A percentile compares a stretch with the other conserved stretches of the same genome.
These are phyloP conservation scores for Neocucurbitaria cava DNA, from an alignment of 2,329 filamentous ascomycete species.

Conservation along the genomic window DNA sequence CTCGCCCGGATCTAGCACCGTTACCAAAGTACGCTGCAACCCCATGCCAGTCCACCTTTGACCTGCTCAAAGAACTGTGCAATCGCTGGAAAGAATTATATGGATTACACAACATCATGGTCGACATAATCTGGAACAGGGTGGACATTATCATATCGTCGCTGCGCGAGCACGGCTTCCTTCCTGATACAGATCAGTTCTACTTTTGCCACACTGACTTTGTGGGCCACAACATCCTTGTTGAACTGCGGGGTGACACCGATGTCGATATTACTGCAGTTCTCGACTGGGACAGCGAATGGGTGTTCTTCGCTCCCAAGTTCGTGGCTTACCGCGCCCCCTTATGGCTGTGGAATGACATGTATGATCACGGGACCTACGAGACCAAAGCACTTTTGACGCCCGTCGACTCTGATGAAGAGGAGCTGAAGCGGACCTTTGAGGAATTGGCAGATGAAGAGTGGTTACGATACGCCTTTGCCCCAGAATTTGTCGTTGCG, in stretches of 20 bases:
- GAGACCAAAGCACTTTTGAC: constrained; percentile 19
- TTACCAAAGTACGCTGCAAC: not conserved
- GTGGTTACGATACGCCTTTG: constrained; percentile 29
- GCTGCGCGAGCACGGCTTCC: constrained; percentile 12
- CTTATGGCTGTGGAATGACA: constrained; percentile 23
- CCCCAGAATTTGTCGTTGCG: constrained; percentile 23
- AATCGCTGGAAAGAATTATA: not conserved
- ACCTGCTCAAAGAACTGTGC: not conserved
- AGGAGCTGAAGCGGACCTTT: constrained; percentile 10
- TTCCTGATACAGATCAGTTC: constrained; percentile 15
- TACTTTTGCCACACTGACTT: constrained; percentile 20
- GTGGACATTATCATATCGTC: constrained; percentile 10
- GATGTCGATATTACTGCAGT: constrained; percentile 24
- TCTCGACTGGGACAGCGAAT: constrained; percentile 29
- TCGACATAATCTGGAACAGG: constrained; percentile 2
- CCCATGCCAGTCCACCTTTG: not conserved
- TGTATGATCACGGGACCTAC: not conserved
- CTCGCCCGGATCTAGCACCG: not conserved
- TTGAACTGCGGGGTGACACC: constrained; percentile 9
- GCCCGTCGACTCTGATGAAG: constrained; percentile 11
- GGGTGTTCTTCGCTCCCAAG: constrained; percentile 25
- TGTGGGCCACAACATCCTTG: constrained; percentile 27
- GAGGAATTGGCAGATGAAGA: constrained; percentile 22
- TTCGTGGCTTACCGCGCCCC: constrained; percentile 23
- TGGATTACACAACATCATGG: not conserved